phyloP scores from a whole-genome alignment of 1,284 basidiomycete genomes.

The Ustilago lituana region DNA sequence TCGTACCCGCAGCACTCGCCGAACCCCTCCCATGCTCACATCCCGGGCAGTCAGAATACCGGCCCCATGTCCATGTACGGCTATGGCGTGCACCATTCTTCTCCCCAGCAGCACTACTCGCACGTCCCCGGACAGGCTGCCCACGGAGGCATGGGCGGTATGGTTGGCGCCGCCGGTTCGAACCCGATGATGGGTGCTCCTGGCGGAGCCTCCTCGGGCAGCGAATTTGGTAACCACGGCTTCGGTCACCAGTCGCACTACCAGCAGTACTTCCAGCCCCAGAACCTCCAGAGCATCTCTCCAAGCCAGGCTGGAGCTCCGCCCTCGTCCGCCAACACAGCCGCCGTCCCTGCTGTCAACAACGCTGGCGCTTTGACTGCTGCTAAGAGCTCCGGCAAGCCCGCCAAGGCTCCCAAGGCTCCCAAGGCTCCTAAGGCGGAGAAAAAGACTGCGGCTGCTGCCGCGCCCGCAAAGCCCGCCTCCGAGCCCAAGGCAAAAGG shows the following conservation, averaged over 20 bases:
- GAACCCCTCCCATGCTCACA: slow-evolving; percentile 44
- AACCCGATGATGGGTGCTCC: slow-evolving; percentile 55
- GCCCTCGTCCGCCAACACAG: slow-evolving; percentile 22
- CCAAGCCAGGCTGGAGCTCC: slow-evolving; percentile 47
- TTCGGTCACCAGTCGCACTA: slow-evolving; percentile 52
- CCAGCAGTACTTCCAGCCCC: slow-evolving; percentile 51
- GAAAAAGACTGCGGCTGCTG: slow-evolving; percentile 29
- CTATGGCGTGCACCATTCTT: slow-evolving; percentile 46
- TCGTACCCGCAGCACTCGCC: slow-evolving; percentile 51
- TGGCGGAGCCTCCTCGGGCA: slow-evolving; percentile 32
- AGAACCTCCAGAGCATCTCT: slow-evolving; percentile 46
- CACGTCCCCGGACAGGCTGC: slow-evolving; percentile 49
- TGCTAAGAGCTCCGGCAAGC: slow-evolving; percentile 31
- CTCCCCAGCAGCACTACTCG: slow-evolving; percentile 52
- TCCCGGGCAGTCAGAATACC: slow-evolving; percentile 40
- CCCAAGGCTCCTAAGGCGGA: slow-evolving; percentile 39
- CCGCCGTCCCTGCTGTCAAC: slow-evolving; percentile 25
- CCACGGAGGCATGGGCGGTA: slow-evolving; percentile 49
- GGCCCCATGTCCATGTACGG: slow-evolving; percentile 53
- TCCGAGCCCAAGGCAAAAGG: slow-evolving; percentile 38
- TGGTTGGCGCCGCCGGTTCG: slow-evolving; percentile 46
- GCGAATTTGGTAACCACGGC: slow-evolving; percentile 44
- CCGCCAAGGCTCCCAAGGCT: slow-evolving; percentile 35
- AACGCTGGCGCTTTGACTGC: slow-evolving; percentile 19
- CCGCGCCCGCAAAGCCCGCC: slow-evolving; percentile 27